Evolutionary conservation across 495 filamentous ascomycete genomes (phyloP).

Genomic region (Trichoderma gamsii): DNA sequence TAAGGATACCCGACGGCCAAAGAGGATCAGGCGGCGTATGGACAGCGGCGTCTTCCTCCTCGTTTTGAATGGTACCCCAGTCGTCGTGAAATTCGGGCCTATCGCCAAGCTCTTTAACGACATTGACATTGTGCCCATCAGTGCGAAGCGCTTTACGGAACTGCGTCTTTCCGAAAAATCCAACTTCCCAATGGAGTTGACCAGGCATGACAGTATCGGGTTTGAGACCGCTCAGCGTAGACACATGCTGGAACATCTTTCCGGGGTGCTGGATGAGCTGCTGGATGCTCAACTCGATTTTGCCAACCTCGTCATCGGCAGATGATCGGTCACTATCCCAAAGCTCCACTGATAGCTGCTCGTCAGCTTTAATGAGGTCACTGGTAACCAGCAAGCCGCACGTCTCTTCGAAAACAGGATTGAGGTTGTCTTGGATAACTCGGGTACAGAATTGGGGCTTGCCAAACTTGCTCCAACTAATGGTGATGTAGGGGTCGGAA

Average conservation of each 20-base stretch:
- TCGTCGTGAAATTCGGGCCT: slow-evolving; percentile 80
- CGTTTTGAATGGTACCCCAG: slow-evolving; percentile 69
- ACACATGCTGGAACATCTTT: slow-evolving; percentile 87
- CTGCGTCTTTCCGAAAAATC: slow-evolving; percentile 84
- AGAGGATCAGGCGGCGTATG: slow-evolving; percentile 90
- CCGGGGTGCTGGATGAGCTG: slow-evolving; percentile 91
- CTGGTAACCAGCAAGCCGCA: slow-evolving; percentile 81
- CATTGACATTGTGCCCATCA: slow-evolving; percentile 72
- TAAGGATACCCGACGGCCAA: slow-evolving; percentile 83
- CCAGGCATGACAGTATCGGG: slow-evolving; percentile 86
- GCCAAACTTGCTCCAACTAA: slow-evolving; percentile 72
- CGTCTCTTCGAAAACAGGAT: slow-evolving; percentile 87
- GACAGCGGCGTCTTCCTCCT: slow-evolving; percentile 73
- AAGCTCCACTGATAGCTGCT: slow-evolving; percentile 86
- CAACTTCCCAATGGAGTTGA: slow-evolving; percentile 91
- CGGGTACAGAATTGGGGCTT: slow-evolving; percentile 98
- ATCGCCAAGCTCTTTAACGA: slow-evolving; percentile 66
- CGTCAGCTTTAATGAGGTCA: slow-evolving; percentile 85
- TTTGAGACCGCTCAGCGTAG: slow-evolving; percentile 71
- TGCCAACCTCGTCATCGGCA: slow-evolving; percentile 90
- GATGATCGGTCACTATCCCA: slow-evolving; percentile 90
- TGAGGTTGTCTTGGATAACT: slow-evolving; percentile 89
- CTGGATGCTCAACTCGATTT: slow-evolving; percentile 86
- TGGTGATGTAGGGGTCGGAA: slow-evolving; percentile 84
- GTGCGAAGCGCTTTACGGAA: slow-evolving; percentile 76